These are phyloP conservation scores for Tylopilus orsonianus DNA, from an alignment of 1,284 basidiomycete genomes.

Conservation along the genomic window DNA sequence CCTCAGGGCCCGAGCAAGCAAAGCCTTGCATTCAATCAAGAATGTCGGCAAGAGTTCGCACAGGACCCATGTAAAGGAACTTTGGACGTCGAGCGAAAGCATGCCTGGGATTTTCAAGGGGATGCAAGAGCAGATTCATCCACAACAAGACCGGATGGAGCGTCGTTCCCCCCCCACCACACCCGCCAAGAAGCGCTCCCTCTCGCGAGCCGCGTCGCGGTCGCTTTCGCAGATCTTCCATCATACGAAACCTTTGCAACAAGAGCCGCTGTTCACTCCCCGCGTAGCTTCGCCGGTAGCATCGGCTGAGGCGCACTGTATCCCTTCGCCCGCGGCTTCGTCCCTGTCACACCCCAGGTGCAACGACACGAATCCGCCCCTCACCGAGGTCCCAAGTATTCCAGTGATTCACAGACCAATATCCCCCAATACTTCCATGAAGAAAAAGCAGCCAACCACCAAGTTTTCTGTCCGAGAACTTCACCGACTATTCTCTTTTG, in stretches of 20 bases:
- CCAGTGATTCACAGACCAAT: conserved; percentile 14
- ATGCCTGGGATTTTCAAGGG: conserved; percentile 31
- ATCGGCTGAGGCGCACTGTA: conserved; percentile 4
- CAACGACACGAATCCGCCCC: conserved; percentile 10
- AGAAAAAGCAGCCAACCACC: conserved; percentile 13
- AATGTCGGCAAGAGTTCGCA: conserved; percentile 44
- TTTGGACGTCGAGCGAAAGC: conserved; percentile 35
- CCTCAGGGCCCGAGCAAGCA: conserved; percentile 56
- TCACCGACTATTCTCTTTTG: conserved; percentile 33
- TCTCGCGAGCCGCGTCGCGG: conserved; percentile 22
- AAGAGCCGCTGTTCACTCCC: conserved; percentile 11
- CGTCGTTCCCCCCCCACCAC: not conserved
- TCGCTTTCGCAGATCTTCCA: conserved; percentile 30
- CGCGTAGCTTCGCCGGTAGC: conserved; percentile 4
- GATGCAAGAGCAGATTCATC: conserved; percentile 21
- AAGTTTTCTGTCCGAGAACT: conserved; percentile 37
- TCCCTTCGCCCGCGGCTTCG: conserved; percentile 3
- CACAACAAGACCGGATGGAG: conserved; percentile 15
- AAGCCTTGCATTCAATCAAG: conserved; percentile 62
- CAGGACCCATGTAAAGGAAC: conserved; percentile 40
- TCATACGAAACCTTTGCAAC: conserved; percentile 14
- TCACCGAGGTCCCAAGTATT: conserved; percentile 13
- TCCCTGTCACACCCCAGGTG: conserved; percentile 9
- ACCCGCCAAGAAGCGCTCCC: conserved; percentile 15
- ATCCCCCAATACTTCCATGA: conserved; percentile 17